These are phyloP conservation scores for Tulasnella sp. DNA, from an alignment of 768 basidiomycete species.

Conservation along the genomic window DNA sequence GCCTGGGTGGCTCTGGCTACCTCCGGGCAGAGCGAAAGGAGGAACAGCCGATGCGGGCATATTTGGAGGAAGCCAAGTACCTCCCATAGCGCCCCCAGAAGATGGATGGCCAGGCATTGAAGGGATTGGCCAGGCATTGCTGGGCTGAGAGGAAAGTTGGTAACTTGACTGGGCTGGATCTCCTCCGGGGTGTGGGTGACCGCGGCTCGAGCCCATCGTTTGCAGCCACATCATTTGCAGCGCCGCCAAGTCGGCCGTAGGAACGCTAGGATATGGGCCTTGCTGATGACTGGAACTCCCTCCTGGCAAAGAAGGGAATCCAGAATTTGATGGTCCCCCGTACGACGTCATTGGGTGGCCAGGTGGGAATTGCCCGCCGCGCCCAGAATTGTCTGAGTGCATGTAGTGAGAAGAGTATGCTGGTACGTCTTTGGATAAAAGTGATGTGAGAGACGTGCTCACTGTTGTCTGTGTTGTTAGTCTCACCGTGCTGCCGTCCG, in stretches of 20 bases:
- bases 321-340: neutral
- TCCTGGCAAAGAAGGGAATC: neutral
- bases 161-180: neutral
- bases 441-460: neutral
- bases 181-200: neutral
- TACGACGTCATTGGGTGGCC: neutral
- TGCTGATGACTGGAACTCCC: neutral
- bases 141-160: neutral
- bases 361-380: neutral
- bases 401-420: neutral
- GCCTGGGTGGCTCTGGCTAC: neutral
- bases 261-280: neutral
- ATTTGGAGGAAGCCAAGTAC: neutral
- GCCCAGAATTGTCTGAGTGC: constrained; percentile 1
- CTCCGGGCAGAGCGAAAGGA: neutral
- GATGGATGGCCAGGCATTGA: neutral
- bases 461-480: neutral
- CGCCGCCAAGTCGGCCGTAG: constrained; percentile 3
- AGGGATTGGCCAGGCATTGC: neutral
- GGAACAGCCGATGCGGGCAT: neutral
- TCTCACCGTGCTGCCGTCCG: neutral
- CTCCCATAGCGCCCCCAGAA: neutral
- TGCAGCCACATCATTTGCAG: constrained; percentile 19
- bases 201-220: neutral
- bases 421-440: constrained; percentile 7